A percentile compares a stretch with the other conserved stretches of the same genome.
Conservation (phyloP, 176 grass and related monocot species). For the Lolium rigidum region DNA sequence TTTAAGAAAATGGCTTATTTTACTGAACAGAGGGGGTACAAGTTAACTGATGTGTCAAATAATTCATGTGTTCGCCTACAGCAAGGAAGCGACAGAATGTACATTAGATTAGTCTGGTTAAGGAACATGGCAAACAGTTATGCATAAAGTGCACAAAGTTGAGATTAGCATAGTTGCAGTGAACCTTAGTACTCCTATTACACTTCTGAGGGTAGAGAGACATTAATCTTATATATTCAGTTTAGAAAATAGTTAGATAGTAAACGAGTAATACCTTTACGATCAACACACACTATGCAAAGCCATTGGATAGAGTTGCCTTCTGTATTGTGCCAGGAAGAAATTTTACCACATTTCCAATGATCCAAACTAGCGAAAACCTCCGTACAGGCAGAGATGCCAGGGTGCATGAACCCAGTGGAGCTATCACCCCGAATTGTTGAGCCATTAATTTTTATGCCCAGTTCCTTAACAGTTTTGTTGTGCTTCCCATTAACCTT, state of each 20-base stretch:
- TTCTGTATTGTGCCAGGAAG: conserved; percentile 79
- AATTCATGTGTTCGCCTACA: conserved; percentile 21
- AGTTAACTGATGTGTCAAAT: neutral
- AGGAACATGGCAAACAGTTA: conserved; percentile 12
- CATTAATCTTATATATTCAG: neutral
- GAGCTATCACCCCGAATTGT: conserved; percentile 48
- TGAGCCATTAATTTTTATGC: conserved; percentile 81
- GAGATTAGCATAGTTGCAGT: conserved; percentile 22
- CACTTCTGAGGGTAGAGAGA: neutral
- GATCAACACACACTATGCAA: conserved; percentile 81
- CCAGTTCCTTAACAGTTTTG: conserved; percentile 59
- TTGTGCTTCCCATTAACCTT: conserved; percentile 79
- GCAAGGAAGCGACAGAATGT: conserved; percentile 14
- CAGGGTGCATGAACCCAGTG: conserved; percentile 53
- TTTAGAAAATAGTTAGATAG: conserved; percentile 18
- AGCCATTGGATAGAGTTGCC: conserved; percentile 86
- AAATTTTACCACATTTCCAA: conserved; percentile 93
- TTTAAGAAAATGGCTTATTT: too few relatives aligned
- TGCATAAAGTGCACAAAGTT: conserved; percentile 23
- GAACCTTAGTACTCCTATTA: neutral
- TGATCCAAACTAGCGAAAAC: conserved; percentile 75
- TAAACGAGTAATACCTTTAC: conserved; percentile 64
- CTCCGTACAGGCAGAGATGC: conserved; percentile 59
- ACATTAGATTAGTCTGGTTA: neutral
- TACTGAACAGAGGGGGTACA: neutral